Evolutionary conservation across 257 asterid species (phyloP), one percentile per base, ranked within the genome.

Genomic region (Scutellaria galericulata): DNA sequence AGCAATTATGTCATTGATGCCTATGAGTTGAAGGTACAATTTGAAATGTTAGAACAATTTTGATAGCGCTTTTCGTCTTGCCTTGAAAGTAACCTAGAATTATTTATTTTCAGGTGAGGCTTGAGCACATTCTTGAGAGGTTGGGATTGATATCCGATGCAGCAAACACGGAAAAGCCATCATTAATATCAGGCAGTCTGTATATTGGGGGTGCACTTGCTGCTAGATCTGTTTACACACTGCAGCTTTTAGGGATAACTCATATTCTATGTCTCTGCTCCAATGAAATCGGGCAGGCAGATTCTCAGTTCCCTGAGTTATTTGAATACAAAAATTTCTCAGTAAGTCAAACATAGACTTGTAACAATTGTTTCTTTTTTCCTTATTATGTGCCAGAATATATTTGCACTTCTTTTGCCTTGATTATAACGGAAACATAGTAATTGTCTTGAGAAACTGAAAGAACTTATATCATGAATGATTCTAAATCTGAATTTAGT

Each of bases 161-260:
- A 63, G 99, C 96, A 78, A 94, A 88, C 80, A 89, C 98, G 1
- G 99, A 94, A 83, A 94, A 86, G 58, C 96, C 99, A 13, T 88
- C 98, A 9, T 80, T 77, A 69, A 72, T 94, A 71, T 83, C 86
- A 7, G 82, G 69, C 61, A 59, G 74, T 72, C 73, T 94, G 86
- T 91, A 86, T 74, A 91, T 94, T 47, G 99, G 99, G 4, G 98
- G 99, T 20, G 96, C 99, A 4, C 93, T 94, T 66, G 98, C 95
- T 70, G 99, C 99, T 72, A 84, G 99, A 86, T 91, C 99, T 64
- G 86, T 89, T 8, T 83, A 84, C 86, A 94, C 99, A 40, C 79
- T 94, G 78, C 97, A 89, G 78, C 97, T 88, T 79, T 68, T 94
- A 78, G 93, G 95, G 79, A 88, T 94, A 68, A 84, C 97, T 11